A percentile compares a stretch with the other conserved stretches of the same genome.
Evolutionary conservation across 495 filamentous ascomycete species (phyloP).

Genomic region (Podospora fimiseda): DNA sequence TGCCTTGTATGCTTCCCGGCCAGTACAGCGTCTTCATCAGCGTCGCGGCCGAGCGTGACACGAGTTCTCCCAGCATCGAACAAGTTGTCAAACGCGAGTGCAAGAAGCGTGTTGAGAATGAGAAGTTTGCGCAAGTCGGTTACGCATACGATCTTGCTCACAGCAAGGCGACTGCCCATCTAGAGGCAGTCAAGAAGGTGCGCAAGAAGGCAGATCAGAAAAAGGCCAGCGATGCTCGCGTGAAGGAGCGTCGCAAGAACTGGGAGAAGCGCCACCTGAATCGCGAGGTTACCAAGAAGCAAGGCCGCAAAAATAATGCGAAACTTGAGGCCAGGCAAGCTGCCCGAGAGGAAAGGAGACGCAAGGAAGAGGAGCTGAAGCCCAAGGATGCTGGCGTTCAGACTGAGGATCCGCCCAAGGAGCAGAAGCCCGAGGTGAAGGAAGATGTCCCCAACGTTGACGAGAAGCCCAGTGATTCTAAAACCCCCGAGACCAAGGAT

Average conservation of each 20-base stretch:
- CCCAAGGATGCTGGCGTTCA: slow-evolving; percentile 36
- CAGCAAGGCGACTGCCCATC: slow-evolving; percentile 62
- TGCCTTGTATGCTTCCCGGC: slow-evolving; percentile 61
- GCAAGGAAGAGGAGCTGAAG: slow-evolving; percentile 34
- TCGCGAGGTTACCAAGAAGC: slow-evolving; percentile 37
- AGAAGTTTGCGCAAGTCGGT: slow-evolving; percentile 82
- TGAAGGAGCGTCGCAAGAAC: slow-evolving; percentile 35
- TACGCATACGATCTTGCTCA: slow-evolving; percentile 86
- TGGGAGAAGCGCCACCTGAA: slow-evolving; percentile 47
- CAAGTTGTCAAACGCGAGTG: slow-evolving; percentile 66
- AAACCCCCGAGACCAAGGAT: slow-evolving; percentile 22
- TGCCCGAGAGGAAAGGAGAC: slow-evolving; percentile 33
- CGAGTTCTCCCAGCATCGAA: slow-evolving; percentile 52
- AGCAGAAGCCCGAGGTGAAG: slow-evolving; percentile 20
- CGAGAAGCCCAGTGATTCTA: slow-evolving; percentile 8
- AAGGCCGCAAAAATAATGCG: slow-evolving; percentile 41
- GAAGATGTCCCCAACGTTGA: slow-evolving; percentile 28
- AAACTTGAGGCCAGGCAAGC: slow-evolving; percentile 30
- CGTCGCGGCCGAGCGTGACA: slow-evolving; percentile 60
- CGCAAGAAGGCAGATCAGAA: slow-evolving; percentile 43
- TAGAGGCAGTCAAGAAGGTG: slow-evolving; percentile 53
- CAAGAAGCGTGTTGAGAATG: slow-evolving; percentile 53
- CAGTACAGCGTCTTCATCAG: slow-evolving; percentile 80
- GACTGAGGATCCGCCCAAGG: slow-evolving; percentile 26
- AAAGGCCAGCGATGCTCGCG: slow-evolving; percentile 42